Conservation (phyloP, 116 monocot species). For the Posidonia oceanica region DNA sequence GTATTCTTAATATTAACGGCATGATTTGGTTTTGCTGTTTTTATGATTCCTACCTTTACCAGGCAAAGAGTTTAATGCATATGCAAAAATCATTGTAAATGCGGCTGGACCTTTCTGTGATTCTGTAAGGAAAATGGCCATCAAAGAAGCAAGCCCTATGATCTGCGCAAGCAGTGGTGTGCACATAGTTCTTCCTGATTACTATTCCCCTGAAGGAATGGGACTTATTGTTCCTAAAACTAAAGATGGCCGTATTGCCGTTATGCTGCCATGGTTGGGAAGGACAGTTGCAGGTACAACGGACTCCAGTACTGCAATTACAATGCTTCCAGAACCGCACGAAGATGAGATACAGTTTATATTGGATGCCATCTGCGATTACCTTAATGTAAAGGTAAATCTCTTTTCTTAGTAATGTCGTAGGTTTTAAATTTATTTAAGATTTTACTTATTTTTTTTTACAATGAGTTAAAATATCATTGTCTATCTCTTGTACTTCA, state of each 20-base stretch:
- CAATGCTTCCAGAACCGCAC: conserved; percentile 94
- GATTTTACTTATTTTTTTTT: neutral
- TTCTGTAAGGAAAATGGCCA: conserved; percentile 75
- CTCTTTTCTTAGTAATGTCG: neutral
- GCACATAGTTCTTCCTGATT: conserved; percentile 98
- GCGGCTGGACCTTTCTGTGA: conserved; percentile 99
- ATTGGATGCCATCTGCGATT: conserved; percentile 88
- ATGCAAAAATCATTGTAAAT: conserved; percentile 84
- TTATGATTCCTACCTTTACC: too few species aligned
- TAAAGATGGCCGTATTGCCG: conserved; percentile 93
- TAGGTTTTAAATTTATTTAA: neutral
- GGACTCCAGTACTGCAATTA: conserved; percentile 80
- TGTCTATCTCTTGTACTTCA: too few species aligned
- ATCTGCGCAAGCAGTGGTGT: conserved; percentile 94
- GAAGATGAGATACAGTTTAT: conserved; percentile 99
- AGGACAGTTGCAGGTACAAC: conserved; percentile 95
- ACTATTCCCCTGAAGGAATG: conserved; percentile 99
- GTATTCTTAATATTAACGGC: too few species aligned
- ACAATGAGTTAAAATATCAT: neutral
- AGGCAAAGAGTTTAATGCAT: conserved; percentile 91
- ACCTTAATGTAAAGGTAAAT: conserved; percentile 86
- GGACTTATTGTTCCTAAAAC: conserved; percentile 98
- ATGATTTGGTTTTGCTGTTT: too few species aligned
- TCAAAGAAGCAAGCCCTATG: conserved; percentile 54
- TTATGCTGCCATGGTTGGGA: conserved; percentile 98